Evolutionary conservation across 139 green algal species (phyloP).

Genomic region (Picochlorum sp.): DNA sequence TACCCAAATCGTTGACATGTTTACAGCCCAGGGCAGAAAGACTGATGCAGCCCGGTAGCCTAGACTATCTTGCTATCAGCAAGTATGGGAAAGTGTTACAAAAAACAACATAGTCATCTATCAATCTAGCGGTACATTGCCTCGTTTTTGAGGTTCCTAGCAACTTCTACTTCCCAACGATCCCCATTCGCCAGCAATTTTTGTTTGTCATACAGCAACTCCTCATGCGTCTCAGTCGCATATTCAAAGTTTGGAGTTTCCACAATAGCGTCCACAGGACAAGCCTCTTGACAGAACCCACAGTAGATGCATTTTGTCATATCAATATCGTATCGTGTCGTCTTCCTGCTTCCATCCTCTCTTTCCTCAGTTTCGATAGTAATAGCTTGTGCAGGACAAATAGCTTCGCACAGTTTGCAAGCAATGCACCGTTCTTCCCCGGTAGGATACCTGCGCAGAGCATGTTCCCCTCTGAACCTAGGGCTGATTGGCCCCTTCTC

Average conservation of each 20-base stretch:
- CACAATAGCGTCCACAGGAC: slow-evolving; percentile 97
- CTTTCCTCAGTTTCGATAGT: slow-evolving; percentile 99
- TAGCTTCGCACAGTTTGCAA: slow-evolving; percentile 99
- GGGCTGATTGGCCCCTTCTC: slow-evolving; percentile 93
- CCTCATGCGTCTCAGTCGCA: slow-evolving; percentile 73
- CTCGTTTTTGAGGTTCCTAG: slow-evolving; percentile 76
- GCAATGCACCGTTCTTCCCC: slow-evolving; percentile 99
- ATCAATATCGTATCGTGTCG: slow-evolving; percentile 91
- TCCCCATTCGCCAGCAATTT: slow-evolving; percentile 98
- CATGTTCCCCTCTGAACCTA: slow-evolving; percentile 98
- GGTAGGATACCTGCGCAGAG: slow-evolving; percentile 86
- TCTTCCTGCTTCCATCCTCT: slow-evolving; percentile 75
- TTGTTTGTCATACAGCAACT: slow-evolving; percentile 99
- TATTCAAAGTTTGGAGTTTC: slow-evolving; percentile 99
- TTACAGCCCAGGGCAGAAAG: slow-evolving; percentile 4
- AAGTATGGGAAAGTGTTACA: neutral
- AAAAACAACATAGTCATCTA: neutral
- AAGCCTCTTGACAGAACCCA: slow-evolving; percentile 80
- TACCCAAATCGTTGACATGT: slow-evolving; percentile 39
- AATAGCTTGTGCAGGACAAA: slow-evolving; percentile 82
- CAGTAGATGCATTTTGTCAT: slow-evolving; percentile 85
- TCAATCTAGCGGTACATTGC: slow-evolving; percentile 57
- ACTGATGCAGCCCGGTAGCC: no score
- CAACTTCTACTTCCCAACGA: slow-evolving; percentile 95
- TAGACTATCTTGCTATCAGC: no score